Conservation (phyloP, 306 rosid genomes). For the Gynostemma pentaphyllum region DNA sequence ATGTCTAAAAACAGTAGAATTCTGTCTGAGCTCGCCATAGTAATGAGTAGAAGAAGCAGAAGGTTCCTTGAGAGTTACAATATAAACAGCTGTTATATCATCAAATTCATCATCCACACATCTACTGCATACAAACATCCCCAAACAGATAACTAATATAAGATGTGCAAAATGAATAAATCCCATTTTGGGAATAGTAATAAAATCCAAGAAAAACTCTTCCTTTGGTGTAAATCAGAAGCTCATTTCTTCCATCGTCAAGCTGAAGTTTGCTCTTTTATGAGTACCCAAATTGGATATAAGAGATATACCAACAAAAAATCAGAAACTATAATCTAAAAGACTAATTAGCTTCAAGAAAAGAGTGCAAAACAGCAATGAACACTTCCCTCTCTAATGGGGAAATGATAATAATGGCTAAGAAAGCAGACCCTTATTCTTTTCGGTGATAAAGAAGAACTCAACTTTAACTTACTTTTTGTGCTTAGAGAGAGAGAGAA, state of each 20-base stretch:
- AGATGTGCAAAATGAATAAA: slow-evolving; percentile 24
- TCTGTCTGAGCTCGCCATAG: slow-evolving; percentile 36
- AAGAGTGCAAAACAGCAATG: slow-evolving; percentile 19
- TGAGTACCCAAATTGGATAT: slow-evolving; percentile 1
- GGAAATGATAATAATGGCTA: slow-evolving; percentile 18
- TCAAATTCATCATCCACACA: slow-evolving; percentile 45
- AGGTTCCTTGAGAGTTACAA: slow-evolving; percentile 64
- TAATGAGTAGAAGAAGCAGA: slow-evolving; percentile 39
- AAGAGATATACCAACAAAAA: slow-evolving; percentile 4
- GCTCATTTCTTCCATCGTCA: not conserved
- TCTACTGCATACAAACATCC: slow-evolving; percentile 26
- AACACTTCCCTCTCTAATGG: slow-evolving; percentile 11
- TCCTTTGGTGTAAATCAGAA: not conserved
- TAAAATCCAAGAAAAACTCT: not conserved
- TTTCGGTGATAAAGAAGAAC: slow-evolving; percentile 19
- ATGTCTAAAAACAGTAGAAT: slow-evolving; percentile 20
- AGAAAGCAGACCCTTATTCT: slow-evolving; percentile 35
- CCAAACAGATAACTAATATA: slow-evolving; percentile 30
- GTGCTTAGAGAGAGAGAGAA: slow-evolving; percentile 3
- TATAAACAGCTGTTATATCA: slow-evolving; percentile 49
- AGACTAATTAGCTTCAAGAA: slow-evolving; percentile 10
- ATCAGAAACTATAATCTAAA: slow-evolving; percentile 14
- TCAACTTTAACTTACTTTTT: slow-evolving; percentile 23
- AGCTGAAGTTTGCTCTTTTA: slow-evolving; percentile 5
- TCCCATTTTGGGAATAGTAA: slow-evolving; percentile 40